Percentiles rank a stretch among this genome's conserved stretches.
Conservation (phyloP, 2,329 filamentous ascomycete genomes). For the Zymoseptoria tritici region DNA sequence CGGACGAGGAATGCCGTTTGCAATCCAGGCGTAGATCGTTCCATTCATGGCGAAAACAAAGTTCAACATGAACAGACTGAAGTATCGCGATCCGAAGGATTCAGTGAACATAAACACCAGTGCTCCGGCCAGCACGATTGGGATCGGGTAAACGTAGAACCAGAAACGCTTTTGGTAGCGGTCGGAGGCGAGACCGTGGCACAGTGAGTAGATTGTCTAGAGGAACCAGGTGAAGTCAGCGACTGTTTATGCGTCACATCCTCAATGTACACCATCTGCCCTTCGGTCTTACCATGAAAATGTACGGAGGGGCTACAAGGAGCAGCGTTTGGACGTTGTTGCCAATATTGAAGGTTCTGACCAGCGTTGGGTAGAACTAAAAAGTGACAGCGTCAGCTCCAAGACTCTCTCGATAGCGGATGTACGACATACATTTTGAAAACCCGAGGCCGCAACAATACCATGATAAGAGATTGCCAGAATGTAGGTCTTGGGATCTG, state of each 20-base stretch:
- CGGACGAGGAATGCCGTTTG: constrained; percentile 65
- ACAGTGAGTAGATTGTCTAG: constrained; percentile 26
- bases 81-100: constrained; percentile 48
- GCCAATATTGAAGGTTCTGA: constrained; percentile 32
- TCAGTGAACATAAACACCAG: constrained; percentile 49
- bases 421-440: constrained; percentile 40
- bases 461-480: constrained; percentile 42
- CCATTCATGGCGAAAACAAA: constrained; percentile 51
- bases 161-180: constrained; percentile 41
- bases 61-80: constrained; percentile 48
- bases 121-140: constrained; percentile 45
- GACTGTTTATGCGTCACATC: no score
- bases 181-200: constrained; percentile 41
- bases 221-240: no score
- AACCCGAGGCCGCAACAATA: constrained; percentile 44
- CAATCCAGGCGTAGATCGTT: constrained; percentile 63
- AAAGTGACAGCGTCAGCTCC: constrained; percentile 1
- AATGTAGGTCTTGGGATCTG: constrained; percentile 44
- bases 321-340: constrained; percentile 28
- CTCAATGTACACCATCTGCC: no score
- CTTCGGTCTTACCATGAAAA: constrained; percentile 14
- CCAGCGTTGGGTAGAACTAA: constrained; percentile 31
- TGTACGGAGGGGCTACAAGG: constrained; percentile 30
- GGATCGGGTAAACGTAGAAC: constrained; percentile 48
- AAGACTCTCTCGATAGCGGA: no score